Conservation (phyloP, 345 rosid genomes). For the Kernera saxatilis region DNA sequence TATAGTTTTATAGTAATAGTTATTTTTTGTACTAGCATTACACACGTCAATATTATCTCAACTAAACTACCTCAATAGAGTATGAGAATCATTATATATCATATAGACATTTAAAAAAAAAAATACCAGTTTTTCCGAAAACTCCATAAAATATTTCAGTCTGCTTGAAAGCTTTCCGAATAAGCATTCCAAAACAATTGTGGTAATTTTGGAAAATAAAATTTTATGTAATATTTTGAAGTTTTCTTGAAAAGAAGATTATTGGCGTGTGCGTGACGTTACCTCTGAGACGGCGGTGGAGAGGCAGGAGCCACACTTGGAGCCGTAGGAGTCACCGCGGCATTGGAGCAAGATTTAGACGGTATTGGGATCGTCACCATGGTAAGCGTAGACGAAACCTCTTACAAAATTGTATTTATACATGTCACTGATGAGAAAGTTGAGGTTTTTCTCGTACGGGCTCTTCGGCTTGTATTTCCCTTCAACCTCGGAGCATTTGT, state of each 20-base stretch:
- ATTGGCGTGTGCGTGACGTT: background rate
- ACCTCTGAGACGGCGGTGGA: constrained; percentile 7
- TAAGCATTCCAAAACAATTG: background rate
- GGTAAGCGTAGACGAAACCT: background rate
- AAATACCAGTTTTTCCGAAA: too few species aligned
- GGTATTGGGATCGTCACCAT: background rate
- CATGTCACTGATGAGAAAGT: background rate
- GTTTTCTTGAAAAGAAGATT: background rate
- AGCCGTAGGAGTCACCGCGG: constrained; percentile 6
- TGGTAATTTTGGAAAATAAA: background rate
- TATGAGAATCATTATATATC: background rate
- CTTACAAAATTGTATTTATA: background rate
- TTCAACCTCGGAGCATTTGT: background rate
- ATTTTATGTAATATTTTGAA: background rate
- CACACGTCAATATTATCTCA: background rate
- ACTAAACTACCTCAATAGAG: too few species aligned
- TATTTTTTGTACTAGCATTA: background rate
- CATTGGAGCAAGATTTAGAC: constrained; percentile 5
- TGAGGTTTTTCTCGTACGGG: background rate
- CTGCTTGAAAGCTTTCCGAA: background rate
- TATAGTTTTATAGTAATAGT: too few species aligned
- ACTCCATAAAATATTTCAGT: too few species aligned
- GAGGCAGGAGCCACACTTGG: constrained; percentile 8
- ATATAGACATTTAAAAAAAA: too few species aligned
- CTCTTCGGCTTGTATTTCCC: constrained; percentile 1